phyloP scores from a whole-genome alignment of 176 grass and related monocot species.

The Phoenix roebelenii region DNA sequence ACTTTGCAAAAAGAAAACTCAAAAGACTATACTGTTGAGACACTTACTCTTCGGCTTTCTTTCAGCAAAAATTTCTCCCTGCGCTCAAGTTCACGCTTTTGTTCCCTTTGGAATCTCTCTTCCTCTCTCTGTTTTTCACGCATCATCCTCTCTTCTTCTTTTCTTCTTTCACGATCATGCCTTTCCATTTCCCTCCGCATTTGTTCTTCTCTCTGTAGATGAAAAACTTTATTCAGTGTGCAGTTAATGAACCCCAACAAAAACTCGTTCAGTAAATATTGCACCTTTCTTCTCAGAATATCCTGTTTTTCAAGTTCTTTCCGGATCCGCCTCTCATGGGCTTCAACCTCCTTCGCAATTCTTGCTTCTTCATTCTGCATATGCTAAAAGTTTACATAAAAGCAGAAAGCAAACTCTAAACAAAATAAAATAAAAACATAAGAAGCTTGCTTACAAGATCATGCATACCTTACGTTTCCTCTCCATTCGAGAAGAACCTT shows the following conservation, averaged over 20 bases:
- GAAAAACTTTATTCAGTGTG: slow-evolving; percentile 12
- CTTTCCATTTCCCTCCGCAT: slow-evolving; percentile 80
- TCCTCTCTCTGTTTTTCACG: slow-evolving; percentile 79
- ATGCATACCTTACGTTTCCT: slow-evolving; percentile 72
- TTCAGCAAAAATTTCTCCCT: slow-evolving; percentile 76
- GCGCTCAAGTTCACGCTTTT: slow-evolving; percentile 79
- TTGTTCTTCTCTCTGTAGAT: slow-evolving; percentile 77
- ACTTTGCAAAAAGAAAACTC: not conserved
- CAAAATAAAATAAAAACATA: not conserved
- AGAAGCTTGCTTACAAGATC: not conserved
- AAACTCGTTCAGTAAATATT: slow-evolving; percentile 5
- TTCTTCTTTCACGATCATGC: slow-evolving; percentile 76
- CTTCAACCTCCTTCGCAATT: slow-evolving; percentile 87
- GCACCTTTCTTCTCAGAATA: slow-evolving; percentile 84
- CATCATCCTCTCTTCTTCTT: slow-evolving; percentile 81
- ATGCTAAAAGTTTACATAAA: not conserved
- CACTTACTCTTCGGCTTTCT: slow-evolving; percentile 57
- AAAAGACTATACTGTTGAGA: slow-evolving; percentile 10
- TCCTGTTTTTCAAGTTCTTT: slow-evolving; percentile 95
- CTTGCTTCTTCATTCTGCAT: slow-evolving; percentile 74
- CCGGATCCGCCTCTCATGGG: slow-evolving; percentile 80
- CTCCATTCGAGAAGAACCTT: slow-evolving; percentile 58
- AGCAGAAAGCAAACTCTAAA: not conserved
- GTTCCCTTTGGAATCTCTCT: slow-evolving; percentile 73
- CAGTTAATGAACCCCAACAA: not conserved